phyloP scores from a whole-genome alignment of 2,329 filamentous ascomycete genomes.

The Fusarium duplospermum region DNA sequence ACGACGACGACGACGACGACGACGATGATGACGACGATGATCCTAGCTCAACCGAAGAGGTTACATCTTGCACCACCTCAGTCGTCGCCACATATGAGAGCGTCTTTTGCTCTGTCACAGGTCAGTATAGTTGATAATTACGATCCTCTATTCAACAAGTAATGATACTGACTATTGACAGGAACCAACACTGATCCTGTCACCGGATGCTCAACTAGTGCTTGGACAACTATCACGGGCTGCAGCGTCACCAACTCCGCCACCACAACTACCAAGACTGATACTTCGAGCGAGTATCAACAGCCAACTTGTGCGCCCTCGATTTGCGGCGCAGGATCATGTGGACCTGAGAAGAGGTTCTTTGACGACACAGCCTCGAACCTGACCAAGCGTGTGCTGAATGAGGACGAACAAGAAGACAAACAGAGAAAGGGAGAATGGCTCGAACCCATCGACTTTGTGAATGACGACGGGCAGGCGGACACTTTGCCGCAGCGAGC shows the following conservation, averaged over 20 bases:
- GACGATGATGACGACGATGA: neutral
- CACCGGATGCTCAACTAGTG: neutral
- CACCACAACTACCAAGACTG: neutral
- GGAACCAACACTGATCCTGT: neutral
- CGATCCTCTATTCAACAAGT: neutral
- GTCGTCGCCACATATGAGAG: neutral
- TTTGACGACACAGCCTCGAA: neutral
- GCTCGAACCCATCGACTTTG: neutral
- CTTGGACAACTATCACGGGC: neutral
- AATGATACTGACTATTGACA: neutral
- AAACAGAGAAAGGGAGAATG: neutral
- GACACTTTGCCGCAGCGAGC: neutral
- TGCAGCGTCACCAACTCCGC: neutral
- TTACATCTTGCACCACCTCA: neutral
- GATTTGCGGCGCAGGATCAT: neutral
- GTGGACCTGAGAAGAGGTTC: neutral
- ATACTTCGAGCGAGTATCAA: neutral
- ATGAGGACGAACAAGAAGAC: too few species aligned
- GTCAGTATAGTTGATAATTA: neutral
- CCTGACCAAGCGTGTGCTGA: neutral
- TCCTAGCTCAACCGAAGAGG: neutral
- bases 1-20: neutral
- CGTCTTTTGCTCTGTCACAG: neutral
- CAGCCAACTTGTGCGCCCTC: neutral
- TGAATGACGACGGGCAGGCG: neutral